Evolutionary conservation across 176 grass and related monocot genomes (phyloP).

Genomic region (Lolium rigidum): DNA sequence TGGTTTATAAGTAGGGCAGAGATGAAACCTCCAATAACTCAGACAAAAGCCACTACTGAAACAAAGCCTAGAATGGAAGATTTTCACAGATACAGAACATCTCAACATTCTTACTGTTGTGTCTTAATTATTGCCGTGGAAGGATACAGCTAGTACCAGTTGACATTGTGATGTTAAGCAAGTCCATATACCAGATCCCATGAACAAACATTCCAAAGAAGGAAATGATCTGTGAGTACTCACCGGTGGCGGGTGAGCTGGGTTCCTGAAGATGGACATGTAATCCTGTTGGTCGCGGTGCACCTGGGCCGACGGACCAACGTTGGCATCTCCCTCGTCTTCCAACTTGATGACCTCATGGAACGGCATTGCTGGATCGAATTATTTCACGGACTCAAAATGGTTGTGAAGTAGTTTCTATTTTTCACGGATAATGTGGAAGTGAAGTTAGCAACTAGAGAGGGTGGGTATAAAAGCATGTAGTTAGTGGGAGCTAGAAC

Average conservation of each 20-base stretch:
- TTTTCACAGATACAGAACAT: neutral
- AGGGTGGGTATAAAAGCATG: neutral
- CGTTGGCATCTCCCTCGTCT: constrained; percentile 7
- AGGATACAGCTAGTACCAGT: neutral
- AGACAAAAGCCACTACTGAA: too few species aligned
- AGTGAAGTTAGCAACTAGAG: neutral
- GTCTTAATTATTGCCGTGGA: neutral
- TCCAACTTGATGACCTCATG: constrained; percentile 25
- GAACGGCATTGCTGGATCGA: neutral
- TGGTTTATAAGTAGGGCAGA: too few species aligned
- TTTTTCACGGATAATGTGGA: neutral
- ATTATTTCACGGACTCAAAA: neutral
- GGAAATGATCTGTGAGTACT: neutral
- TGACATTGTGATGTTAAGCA: neutral
- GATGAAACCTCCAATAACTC: neutral
- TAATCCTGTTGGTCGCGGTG: neutral
- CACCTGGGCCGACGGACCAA: neutral
- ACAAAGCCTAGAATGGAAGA: too few species aligned
- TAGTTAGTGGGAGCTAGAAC: neutral
- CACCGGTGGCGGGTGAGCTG: constrained; percentile 1
- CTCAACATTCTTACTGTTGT: neutral
- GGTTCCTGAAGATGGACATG: constrained; percentile 28
- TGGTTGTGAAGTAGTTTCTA: neutral
- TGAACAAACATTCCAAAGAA: neutral
- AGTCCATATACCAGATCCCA: neutral